Conservation (phyloP, 1,284 basidiomycete genomes). For the Fomitopsis palustris region DNA sequence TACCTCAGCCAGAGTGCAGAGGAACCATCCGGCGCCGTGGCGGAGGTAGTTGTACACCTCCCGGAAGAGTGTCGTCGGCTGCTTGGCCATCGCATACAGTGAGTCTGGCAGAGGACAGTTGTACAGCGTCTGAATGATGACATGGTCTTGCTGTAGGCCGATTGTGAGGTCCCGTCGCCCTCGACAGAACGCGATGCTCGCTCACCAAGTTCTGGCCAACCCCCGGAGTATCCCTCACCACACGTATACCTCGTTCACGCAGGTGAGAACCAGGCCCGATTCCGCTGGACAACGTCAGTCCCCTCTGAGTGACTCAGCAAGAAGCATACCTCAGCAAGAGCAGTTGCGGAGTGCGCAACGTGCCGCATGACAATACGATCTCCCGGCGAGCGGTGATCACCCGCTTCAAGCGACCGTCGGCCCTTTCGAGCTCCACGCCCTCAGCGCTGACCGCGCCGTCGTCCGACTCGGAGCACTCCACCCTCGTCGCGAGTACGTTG, state of each 20-base stretch:
- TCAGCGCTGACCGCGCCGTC: slow-evolving; percentile 5
- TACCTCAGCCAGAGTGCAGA: slow-evolving; percentile 22
- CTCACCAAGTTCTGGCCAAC: slow-evolving; percentile 22
- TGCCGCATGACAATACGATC: slow-evolving; percentile 30
- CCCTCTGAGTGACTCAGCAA: neutral
- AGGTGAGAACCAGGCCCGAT: slow-evolving; percentile 30
- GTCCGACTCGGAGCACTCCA: slow-evolving; percentile 2
- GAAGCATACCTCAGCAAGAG: slow-evolving; percentile 30
- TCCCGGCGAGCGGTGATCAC: slow-evolving; percentile 23
- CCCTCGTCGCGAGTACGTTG: slow-evolving; percentile 15
- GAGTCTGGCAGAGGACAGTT: slow-evolving; percentile 27
- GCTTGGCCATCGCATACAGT: slow-evolving; percentile 11
- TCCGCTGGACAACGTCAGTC: slow-evolving; percentile 14
- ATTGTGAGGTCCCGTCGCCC: neutral
- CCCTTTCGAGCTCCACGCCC: slow-evolving; percentile 6
- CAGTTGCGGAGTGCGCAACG: slow-evolving; percentile 30
- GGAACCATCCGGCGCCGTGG: slow-evolving; percentile 26
- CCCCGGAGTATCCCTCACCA: slow-evolving; percentile 29
- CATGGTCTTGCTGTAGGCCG: slow-evolving; percentile 29
- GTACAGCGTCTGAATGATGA: slow-evolving; percentile 25
- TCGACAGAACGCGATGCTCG: neutral
- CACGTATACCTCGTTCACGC: slow-evolving; percentile 21
- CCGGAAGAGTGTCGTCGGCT: slow-evolving; percentile 10
- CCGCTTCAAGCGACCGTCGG: slow-evolving; percentile 5
- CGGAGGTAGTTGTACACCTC: slow-evolving; percentile 28